These are phyloP conservation scores for Alternaria conjuncta DNA, from an alignment of 2,329 filamentous ascomycete species.

Conservation along the genomic window DNA sequence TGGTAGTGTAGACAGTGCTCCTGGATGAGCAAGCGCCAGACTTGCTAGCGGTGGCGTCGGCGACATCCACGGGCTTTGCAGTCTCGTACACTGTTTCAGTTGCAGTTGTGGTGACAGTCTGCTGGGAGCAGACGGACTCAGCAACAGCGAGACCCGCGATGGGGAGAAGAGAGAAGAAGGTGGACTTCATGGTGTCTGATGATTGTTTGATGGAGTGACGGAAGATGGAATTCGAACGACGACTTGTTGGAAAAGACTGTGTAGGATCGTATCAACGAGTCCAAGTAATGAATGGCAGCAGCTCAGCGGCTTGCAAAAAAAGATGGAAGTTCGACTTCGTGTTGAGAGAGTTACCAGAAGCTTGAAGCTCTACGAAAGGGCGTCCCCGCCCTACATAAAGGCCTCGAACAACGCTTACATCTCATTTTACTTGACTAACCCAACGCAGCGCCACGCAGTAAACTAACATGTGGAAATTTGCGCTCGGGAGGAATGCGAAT, in stretches of 20 bases:
- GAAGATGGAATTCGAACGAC: conserved; percentile 7
- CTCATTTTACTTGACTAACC: conserved; percentile 24
- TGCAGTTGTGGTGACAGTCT: conserved; percentile 24
- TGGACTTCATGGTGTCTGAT: conserved; percentile 33
- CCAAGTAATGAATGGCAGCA: conserved; percentile 33
- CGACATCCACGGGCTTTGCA: neutral
- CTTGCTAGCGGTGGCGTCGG: conserved; percentile 4
- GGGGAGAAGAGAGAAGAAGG: conserved; percentile 34
- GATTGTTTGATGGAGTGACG: conserved; percentile 2
- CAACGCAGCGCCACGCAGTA: conserved; percentile 12
- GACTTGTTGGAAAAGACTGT: conserved; percentile 9
- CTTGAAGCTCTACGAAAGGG: conserved; percentile 7
- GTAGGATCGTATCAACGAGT: conserved; percentile 14
- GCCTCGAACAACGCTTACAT: conserved; percentile 9
- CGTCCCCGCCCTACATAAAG: conserved; percentile 24
- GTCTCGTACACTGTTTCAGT: conserved; percentile 15
- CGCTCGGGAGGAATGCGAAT: conserved; percentile 16
- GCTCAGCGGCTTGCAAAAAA: conserved; percentile 36
- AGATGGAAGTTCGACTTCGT: conserved; percentile 16
- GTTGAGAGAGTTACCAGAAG: conserved; percentile 14
- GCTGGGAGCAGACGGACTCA: conserved; percentile 28
- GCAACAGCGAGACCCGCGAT: conserved; percentile 34
- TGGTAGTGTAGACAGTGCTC: conserved; percentile 26
- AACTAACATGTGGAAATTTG: conserved; percentile 27
- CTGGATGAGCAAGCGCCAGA: conserved; percentile 6